Evolutionary conservation across 495 filamentous ascomycete species (phyloP).

Genomic region (Annulohypoxylon maeteangense): DNA sequence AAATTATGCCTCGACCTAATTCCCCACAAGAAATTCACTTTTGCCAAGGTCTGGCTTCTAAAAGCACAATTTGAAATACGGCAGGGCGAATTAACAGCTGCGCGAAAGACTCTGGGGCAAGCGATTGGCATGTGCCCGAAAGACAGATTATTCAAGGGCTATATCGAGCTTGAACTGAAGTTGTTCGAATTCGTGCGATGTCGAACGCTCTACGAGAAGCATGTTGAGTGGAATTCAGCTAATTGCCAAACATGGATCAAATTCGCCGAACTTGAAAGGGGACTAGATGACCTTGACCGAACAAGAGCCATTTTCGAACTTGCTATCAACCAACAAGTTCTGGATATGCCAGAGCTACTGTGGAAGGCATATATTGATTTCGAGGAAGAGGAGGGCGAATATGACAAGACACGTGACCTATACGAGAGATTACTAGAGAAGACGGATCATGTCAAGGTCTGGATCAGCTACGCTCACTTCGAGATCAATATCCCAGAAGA

Average conservation of each 20-base stretch:
- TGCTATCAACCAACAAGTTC: constrained; percentile 78
- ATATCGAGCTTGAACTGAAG: constrained; percentile 90
- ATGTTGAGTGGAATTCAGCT: constrained; percentile 86
- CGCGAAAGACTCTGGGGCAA: constrained; percentile 86
- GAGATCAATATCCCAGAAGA: constrained; percentile 86
- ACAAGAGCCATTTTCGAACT: constrained; percentile 93
- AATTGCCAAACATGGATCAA: constrained; percentile 96
- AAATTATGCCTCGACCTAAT: constrained; percentile 86
- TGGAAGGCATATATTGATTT: constrained; percentile 99
- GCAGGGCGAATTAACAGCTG: constrained; percentile 79
- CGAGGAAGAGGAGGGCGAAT: constrained; percentile 92
- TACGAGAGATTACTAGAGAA: constrained; percentile 93
- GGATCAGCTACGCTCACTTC: constrained; percentile 96
- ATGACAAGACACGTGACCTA: constrained; percentile 78
- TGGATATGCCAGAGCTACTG: constrained; percentile 98
- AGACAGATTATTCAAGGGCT: constrained; percentile 92
- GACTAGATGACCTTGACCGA: constrained; percentile 86
- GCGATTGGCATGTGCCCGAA: constrained; percentile 96
- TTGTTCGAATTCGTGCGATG: constrained; percentile 92
- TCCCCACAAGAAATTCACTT: constrained; percentile 97
- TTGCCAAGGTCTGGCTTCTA: constrained; percentile 94
- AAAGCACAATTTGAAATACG: constrained; percentile 94
- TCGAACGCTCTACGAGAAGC: constrained; percentile 91
- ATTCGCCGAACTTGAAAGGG: constrained; percentile 90
- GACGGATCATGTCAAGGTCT: constrained; percentile 98